Base-by-base conservation (phyloP, 768 basidiomycete species). In the Boletus tomentosulus region DNA sequence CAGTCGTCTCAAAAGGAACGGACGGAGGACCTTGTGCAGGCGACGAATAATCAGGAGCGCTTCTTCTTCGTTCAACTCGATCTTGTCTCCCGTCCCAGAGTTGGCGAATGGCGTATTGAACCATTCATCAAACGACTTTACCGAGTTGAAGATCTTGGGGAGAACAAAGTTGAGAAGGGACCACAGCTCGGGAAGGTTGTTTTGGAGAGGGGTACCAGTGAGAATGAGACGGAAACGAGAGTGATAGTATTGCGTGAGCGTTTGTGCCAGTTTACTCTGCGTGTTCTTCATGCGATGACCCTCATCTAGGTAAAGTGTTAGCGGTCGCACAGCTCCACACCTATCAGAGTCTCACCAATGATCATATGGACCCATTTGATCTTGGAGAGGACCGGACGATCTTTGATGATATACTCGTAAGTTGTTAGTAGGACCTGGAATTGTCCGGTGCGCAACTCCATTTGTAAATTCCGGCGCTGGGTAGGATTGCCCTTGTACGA, bases 41-140 rank as follows among this genome's bases (percentile, higher is more conserved):
- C 97, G 95, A 51, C 95, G 87, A 67, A 99, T 97, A 66, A 99
- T 92, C 53, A 98, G 87, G 35, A 98, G 78, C 3, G 92, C 90
- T 76, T 99, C 97, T 89, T 98, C 97, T 88, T 99, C 97, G 74
- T 96, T 97, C 76, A 98, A 71, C 77, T 97, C 94, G 67, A 98
- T 96, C 82, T 96, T 97, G 74, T 99, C 97, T 9, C 89, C 88
- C 0, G 91, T 90, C 30, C 96, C 96, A n/a, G 94, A 92, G 71
- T 92, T 98, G 55, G 97, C 96, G 61, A 99, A 99, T 0, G 97
- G 97, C 2, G 96, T 97, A 75, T 98, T 98, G 80, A 98, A 99
- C 97, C 97, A 99, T 66, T 98, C 97, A 64, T 98, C 97, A 69
- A 99, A 98, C 22, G 94, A 96, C 70, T 98, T 96, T 56, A 97